Base-by-base conservation (phyloP, 2,329 filamentous ascomycete species). In the Sporothrix euskadiensis region DNA sequence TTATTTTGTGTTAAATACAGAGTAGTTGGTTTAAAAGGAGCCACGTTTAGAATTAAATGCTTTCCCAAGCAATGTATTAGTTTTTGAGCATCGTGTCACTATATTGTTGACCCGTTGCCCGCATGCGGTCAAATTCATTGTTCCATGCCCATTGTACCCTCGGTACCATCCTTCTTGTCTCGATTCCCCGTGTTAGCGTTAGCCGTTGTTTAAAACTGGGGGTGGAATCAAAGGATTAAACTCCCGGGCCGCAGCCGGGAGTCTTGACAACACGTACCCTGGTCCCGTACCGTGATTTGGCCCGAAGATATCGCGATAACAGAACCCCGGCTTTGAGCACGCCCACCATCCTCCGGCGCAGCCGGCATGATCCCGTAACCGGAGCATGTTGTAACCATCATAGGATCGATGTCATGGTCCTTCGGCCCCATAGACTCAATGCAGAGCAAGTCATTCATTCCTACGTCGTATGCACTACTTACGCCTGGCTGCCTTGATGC, bases 401-500 rank as follows among this genome's bases (percentile, higher is more conserved):
- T 30, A 30, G 16, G 16, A 32, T 39, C 39, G 19, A 26, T 26
- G 61, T 9, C 12, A 22, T 10, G 52, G 41, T 4, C 16, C 14
- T 30, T 14, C 14, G 7, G 14, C 44, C 35, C 63, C 63, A 30
- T n/a, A 9, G 26, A 30, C 10, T 26, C 65, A 26, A n/a, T 4
- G 44, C 16, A 9, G 65, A 47, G 6, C 44, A 52, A 59, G 22
- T 19, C 52, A 47, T 35, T 35, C 54, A 39, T n/a, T 32, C 41
- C 3, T 19, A n/a, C 22, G 63, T 44, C 41, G 22, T 49, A 30
- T 71, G 35, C 41, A 26, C 39, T 59, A 8, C 61, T 19, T 39
- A 26, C 35, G 66, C 30, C 19, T 39, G 35, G 52, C 68, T 70
- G 69, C 26, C 69, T 71, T 59, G 39, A 41, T 71, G 54, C 69